Evolutionary conservation across 345 rosid species (phyloP).

Genomic region (Viola odorata): DNA sequence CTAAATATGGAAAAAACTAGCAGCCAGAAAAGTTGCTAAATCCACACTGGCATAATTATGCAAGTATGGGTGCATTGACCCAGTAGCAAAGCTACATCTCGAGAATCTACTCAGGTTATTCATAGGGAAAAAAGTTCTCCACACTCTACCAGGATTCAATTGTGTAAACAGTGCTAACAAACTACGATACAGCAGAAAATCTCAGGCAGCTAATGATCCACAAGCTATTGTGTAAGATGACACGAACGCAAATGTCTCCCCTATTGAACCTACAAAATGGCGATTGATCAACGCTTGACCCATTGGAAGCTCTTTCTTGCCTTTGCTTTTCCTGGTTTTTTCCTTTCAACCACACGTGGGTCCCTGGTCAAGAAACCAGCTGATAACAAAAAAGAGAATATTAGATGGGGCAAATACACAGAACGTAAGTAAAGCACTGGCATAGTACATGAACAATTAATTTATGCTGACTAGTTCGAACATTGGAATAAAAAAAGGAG

Average conservation of each 20-base stretch:
- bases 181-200: background rate
- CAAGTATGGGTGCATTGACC: too few relatives aligned
- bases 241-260: background rate
- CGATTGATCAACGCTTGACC: constrained; percentile 82
- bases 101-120: constrained; percentile 1
- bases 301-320: constrained; percentile 99
- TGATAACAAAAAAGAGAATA: constrained; percentile 20
- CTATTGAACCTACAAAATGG: background rate
- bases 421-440: too few relatives aligned
- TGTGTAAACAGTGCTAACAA: background rate
- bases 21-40: too few relatives aligned
- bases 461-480: background rate
- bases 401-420: background rate
- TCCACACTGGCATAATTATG: too few relatives aligned
- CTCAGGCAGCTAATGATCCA: background rate
- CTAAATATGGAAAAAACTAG: too few relatives aligned
- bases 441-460: background rate
- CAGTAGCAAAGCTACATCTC: too few relatives aligned
- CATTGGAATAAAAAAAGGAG: background rate
- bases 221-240: background rate
- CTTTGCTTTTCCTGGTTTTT: constrained; percentile 94
- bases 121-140: background rate
- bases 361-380: constrained; percentile 95
- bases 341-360: constrained; percentile 91
- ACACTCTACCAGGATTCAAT: background rate